phyloP scores from a whole-genome alignment of 2,329 filamentous ascomycete species.

The Ophiostoma ulmi region DNA sequence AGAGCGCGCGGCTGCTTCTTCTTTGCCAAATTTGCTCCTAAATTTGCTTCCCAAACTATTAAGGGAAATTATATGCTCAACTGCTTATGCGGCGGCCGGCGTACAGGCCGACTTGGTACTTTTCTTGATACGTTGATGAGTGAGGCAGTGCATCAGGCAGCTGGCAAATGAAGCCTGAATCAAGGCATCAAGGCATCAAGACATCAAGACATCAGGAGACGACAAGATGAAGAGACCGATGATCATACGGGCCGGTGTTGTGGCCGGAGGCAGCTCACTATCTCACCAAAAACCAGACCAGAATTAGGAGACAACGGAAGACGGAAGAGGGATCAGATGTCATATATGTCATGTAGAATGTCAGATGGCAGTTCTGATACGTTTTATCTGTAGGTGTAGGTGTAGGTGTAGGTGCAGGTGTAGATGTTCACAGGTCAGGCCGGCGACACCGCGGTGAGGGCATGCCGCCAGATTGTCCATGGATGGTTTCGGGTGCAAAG shows the following conservation, averaged over 20 bases:
- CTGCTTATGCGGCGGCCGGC: background rate
- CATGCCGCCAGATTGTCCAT: background rate
- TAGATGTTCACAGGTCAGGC: background rate
- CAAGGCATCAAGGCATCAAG: background rate
- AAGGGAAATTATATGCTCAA: background rate
- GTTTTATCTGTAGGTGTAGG: background rate
- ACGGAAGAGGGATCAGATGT: conserved; percentile 8
- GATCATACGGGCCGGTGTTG: background rate
- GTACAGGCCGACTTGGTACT: background rate
- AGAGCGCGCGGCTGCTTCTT: background rate
- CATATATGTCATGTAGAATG: background rate
- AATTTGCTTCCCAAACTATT: background rate
- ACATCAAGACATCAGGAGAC: background rate
- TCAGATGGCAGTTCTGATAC: conserved; percentile 5
- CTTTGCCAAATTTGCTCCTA: no score
- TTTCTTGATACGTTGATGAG: background rate
- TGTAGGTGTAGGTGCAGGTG: background rate
- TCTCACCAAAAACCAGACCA: background rate
- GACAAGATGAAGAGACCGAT: background rate
- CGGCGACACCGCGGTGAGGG: conserved; percentile 13
- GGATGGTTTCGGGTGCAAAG: background rate
- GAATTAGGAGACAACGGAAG: background rate
- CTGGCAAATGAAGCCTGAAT: background rate
- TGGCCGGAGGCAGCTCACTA: background rate
- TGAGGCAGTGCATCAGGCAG: conserved; percentile 4